phyloP scores from a whole-genome alignment of 2,329 filamentous ascomycete species.

The Aspergillus arachidicola region DNA sequence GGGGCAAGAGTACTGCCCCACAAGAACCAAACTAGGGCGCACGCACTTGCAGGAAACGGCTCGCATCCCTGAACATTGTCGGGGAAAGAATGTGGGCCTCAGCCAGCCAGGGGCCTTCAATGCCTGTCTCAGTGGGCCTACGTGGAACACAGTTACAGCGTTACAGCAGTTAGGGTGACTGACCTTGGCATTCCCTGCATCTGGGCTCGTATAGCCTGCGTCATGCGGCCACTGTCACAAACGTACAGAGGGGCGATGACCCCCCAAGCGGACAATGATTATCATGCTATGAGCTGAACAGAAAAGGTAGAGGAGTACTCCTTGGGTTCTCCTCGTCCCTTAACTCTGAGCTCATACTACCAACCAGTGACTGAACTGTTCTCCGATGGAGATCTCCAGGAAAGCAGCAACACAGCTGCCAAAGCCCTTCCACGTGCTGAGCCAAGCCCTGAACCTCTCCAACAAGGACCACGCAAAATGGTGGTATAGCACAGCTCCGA shows the following conservation, averaged over 20 bases:
- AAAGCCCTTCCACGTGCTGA: slow-evolving; percentile 5
- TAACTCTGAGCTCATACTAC: neutral
- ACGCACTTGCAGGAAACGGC: neutral
- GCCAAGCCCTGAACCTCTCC: neutral
- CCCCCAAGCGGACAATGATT: neutral
- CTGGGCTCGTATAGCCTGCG: neutral
- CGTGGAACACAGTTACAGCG: neutral
- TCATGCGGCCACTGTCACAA: neutral
- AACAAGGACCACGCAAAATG: slow-evolving; percentile 10
- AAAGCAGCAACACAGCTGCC: neutral
- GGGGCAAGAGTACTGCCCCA: neutral
- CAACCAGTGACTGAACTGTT: neutral
- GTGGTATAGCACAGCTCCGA: slow-evolving; percentile 17
- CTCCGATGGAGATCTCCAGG: neutral
- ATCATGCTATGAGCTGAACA: neutral
- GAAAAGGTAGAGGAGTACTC: neutral
- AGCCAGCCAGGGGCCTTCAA: neutral
- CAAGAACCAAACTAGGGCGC: no score
- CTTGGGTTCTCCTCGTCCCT: neutral
- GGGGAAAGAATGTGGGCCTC: neutral
- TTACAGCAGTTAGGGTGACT: neutral
- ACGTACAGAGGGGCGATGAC: neutral
- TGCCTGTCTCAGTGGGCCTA: neutral
- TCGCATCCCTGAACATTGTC: neutral
- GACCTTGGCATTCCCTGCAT: neutral